Percentiles rank a stretch among this genome's conserved stretches.
These are phyloP conservation scores for Heterobasidion parviporum DNA, from an alignment of 1,284 basidiomycete genomes.

Conservation along the genomic window DNA sequence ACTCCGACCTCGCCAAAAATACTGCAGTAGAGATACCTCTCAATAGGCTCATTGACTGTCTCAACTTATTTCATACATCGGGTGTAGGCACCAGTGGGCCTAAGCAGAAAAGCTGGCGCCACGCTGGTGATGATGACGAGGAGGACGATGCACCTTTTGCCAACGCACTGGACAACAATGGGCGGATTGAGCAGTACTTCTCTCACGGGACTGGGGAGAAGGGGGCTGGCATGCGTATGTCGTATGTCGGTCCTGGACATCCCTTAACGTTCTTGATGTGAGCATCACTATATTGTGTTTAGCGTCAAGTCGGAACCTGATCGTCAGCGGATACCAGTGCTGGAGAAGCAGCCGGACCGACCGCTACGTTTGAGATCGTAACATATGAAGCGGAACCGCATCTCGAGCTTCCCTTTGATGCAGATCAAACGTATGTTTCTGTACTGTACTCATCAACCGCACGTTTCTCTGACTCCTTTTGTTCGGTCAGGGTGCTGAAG, in stretches of 20 bases:
- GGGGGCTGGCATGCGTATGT: constrained; percentile 79
- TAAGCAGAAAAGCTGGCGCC: constrained; percentile 43
- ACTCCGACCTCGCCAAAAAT: constrained; percentile 18
- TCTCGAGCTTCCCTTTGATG: constrained; percentile 74
- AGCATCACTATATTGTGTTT: constrained; percentile 22
- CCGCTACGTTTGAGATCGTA: constrained; percentile 82
- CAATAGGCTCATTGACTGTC: constrained; percentile 76
- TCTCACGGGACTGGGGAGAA: constrained; percentile 37
- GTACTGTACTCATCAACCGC: neutral
- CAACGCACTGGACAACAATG: constrained; percentile 4
- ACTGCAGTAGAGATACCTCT: constrained; percentile 78
- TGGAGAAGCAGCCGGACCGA: constrained; percentile 78
- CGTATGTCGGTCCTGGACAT: constrained; percentile 72
- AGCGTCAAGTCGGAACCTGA: too few relatives aligned
- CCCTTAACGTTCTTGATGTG: constrained; percentile 78
- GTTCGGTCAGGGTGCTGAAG: constrained; percentile 52
- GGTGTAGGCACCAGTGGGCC: constrained; percentile 24
- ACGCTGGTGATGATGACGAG: constrained; percentile 39
- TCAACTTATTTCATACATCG: constrained; percentile 89
- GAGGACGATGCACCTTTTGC: constrained; percentile 24
- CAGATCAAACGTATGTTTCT: constrained; percentile 49
- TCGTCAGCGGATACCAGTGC: constrained; percentile 41
- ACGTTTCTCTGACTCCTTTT: constrained; percentile 3
- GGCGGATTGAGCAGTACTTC: constrained; percentile 46
- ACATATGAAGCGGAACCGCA: constrained; percentile 81